A percentile compares a stretch with the other conserved stretches of the same genome.
Conservation (phyloP, 2,329 filamentous ascomycete species). For the Ophiocordyceps australis region DNA sequence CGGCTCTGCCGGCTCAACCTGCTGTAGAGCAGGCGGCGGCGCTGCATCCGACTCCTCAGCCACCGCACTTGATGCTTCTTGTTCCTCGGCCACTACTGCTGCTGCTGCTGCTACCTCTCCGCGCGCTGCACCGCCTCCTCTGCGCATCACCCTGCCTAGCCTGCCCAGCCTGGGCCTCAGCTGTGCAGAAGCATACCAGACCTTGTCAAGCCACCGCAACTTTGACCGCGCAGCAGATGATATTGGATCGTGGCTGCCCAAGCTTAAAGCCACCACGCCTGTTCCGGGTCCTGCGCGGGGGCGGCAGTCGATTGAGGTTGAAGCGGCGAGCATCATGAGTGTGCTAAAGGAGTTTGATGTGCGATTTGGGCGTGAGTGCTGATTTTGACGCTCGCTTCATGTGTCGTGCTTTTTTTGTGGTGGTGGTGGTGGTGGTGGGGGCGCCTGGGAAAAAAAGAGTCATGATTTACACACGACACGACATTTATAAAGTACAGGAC, state of each 20-base stretch:
- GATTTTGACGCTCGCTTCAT: no score
- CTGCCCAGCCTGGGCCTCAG: conserved; percentile 40
- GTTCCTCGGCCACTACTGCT: no score
- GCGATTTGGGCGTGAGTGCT: conserved; percentile 37
- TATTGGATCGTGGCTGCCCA: conserved; percentile 57
- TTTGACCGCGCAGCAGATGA: conserved; percentile 59
- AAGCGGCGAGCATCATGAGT: conserved; percentile 71
- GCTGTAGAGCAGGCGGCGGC: conserved; percentile 38
- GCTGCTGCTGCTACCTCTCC: conserved; percentile 48
- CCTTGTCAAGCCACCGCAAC: conserved; percentile 56
- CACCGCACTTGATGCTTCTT: no score
- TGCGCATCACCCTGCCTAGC: conserved; percentile 16
- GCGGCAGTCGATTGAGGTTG: conserved; percentile 53
- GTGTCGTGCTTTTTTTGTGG: no score
- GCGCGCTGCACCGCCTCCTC: conserved; percentile 8
- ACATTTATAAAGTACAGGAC: no score
- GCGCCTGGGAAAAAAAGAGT: no score
- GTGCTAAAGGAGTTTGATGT: conserved; percentile 70
- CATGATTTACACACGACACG: no score
- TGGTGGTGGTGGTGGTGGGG: no score
- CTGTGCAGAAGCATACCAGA: conserved; percentile 65
- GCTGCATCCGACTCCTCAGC: no score
- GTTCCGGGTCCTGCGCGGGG: no score
- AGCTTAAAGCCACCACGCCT: conserved; percentile 42
- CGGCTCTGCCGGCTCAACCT: conserved; percentile 35